Percentiles rank a stretch among this genome's conserved stretches.
phyloP scores from a whole-genome alignment of 2,329 filamentous ascomycete species.

The Aspergillus sp. region DNA sequence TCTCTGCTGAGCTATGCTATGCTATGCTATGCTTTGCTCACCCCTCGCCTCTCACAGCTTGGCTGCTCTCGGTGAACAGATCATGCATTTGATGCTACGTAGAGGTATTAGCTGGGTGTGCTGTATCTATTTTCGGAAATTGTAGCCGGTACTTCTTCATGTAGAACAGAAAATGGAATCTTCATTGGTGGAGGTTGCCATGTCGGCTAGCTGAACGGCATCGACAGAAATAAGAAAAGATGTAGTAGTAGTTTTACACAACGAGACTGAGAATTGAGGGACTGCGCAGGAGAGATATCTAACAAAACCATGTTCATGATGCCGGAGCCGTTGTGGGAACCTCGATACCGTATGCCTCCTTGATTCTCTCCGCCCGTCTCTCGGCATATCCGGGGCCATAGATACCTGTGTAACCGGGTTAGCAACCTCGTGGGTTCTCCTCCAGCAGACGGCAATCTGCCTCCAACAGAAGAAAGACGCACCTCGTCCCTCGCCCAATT shows the following conservation, averaged over 20 bases:
- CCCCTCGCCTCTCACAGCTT: background rate
- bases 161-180: conserved; percentile 14
- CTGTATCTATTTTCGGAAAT: background rate
- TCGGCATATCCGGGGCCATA: conserved; percentile 80
- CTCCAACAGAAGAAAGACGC: conserved; percentile 35
- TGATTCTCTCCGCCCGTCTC: conserved; percentile 75
- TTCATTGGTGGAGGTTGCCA: conserved; percentile 24
- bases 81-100: background rate
- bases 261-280: conserved; percentile 24
- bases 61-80: background rate
- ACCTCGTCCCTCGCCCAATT: conserved; percentile 88
- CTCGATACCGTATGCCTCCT: conserved; percentile 85
- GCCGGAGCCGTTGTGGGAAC: conserved; percentile 62
- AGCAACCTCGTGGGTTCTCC: conserved; percentile 7
- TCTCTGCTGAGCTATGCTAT: background rate
- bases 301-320: conserved; percentile 37
- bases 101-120: no score
- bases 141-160: background rate
- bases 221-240: conserved; percentile 18
- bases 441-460: background rate
- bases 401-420: conserved; percentile 61
- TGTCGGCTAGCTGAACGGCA: conserved; percentile 25
- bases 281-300: conserved; percentile 23
- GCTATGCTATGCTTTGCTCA: no score
- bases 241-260: conserved; percentile 36